phyloP scores from a whole-genome alignment of 1,284 basidiomycete genomes.

The Veloboletus limbatus region DNA sequence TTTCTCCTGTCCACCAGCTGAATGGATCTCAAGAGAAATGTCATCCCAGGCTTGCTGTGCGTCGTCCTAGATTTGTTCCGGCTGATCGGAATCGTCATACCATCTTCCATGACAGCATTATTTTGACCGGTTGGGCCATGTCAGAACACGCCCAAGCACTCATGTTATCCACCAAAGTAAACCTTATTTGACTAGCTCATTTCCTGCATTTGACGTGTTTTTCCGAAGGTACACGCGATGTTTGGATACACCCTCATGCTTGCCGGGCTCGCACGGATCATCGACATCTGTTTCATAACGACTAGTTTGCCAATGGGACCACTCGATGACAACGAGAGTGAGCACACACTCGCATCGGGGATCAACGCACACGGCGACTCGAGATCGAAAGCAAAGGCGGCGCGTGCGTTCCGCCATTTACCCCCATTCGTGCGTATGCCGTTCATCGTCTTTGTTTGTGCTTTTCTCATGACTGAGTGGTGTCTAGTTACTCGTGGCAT shows the following conservation, averaged over 20 bases:
- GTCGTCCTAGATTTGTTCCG: conserved; percentile 18
- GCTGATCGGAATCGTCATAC: conserved; percentile 6
- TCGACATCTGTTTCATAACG: conserved; percentile 83
- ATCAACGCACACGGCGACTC: conserved; percentile 15
- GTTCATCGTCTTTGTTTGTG: neutral
- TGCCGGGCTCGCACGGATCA: conserved; percentile 78
- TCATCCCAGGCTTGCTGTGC: conserved; percentile 83
- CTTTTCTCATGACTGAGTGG: neutral
- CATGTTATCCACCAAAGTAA: conserved; percentile 78
- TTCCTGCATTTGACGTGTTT: conserved; percentile 11
- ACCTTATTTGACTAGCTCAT: neutral
- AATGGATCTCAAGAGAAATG: conserved; percentile 55
- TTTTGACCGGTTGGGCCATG: conserved; percentile 95
- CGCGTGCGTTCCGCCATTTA: conserved; percentile 76
- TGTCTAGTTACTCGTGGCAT: conserved; percentile 60
- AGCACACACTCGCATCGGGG: conserved; percentile 55
- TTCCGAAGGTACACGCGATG: conserved; percentile 69
- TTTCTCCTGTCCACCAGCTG: neutral
- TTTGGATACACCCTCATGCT: conserved; percentile 88
- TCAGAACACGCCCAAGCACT: conserved; percentile 85
- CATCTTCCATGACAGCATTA: conserved; percentile 50
- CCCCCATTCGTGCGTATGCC: conserved; percentile 73
- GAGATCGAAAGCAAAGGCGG: conserved; percentile 37
- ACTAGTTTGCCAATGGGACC: conserved; percentile 32
- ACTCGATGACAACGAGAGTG: conserved; percentile 51